Evolutionary conservation across 2,329 filamentous ascomycete genomes (phyloP).

Genomic region (Phyllosticta citriasiana): DNA sequence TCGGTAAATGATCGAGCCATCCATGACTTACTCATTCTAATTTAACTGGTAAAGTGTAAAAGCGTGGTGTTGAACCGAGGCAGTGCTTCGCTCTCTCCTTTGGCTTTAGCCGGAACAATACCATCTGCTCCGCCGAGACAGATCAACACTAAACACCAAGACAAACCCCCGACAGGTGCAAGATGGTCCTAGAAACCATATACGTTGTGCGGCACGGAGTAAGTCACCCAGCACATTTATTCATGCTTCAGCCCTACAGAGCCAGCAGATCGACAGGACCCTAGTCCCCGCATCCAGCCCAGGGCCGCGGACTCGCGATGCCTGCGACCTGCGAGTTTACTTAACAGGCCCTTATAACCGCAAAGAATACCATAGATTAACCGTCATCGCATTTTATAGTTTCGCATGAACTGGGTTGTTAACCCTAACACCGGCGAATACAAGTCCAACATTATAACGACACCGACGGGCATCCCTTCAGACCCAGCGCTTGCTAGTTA

Average conservation of each 20-base stretch:
- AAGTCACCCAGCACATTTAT: constrained; percentile 21
- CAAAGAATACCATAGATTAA: constrained; percentile 14
- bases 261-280: neutral
- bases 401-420: constrained; percentile 82
- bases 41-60: neutral
- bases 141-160: neutral
- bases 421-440: constrained; percentile 74
- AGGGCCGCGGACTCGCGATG: neutral
- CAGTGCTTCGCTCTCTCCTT: neutral
- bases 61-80: neutral
- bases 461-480: constrained; percentile 77
- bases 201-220: constrained; percentile 43
- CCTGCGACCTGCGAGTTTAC: neutral
- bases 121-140: neutral
- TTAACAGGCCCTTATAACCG: neutral
- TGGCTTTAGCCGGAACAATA: neutral
- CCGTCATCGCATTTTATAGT: constrained; percentile 44
- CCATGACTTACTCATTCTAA: neutral
- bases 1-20: neutral
- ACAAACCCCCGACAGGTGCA: neutral
- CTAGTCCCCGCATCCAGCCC: neutral
- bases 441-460: constrained; percentile 46
- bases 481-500: constrained; percentile 83
- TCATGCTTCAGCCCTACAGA: constrained; percentile 1
- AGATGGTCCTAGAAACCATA: constrained; percentile 36